Conservation (phyloP, 106 monocot species). For the Dioscorea alata region DNA sequence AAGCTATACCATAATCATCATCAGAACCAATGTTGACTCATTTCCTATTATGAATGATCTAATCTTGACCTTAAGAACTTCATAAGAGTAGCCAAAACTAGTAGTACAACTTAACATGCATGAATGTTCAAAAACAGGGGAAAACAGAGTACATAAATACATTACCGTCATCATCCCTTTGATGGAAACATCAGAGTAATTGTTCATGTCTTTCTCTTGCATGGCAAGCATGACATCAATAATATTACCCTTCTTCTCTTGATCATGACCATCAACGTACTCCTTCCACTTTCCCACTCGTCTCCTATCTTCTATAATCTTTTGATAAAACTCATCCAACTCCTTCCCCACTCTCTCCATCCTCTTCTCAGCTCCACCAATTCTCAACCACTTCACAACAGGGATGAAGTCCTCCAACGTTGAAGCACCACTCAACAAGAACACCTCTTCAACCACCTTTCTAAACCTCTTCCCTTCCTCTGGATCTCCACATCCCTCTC, state of each 20-base stretch:
- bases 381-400: background rate
- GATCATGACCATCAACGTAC: background rate
- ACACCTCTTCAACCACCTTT: background rate
- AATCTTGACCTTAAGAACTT: too few species aligned
- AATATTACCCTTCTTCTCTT: background rate
- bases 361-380: background rate
- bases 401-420: background rate
- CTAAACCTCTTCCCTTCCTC: background rate
- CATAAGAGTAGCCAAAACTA: too few species aligned
- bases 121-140: too few species aligned
- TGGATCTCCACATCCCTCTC: background rate
- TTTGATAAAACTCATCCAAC: background rate
- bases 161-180: background rate
- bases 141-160: too few species aligned
- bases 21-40: too few species aligned
- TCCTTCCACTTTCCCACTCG: background rate
- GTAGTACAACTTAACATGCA: too few species aligned
- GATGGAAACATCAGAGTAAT: background rate
- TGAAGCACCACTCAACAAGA: background rate
- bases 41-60: too few species aligned
- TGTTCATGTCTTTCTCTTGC: background rate
- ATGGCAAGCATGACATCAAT: background rate
- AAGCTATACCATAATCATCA: too few species aligned
- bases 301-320: background rate
- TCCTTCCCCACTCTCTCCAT: background rate